A percentile compares a stretch with the other conserved stretches of the same genome.
phyloP scores from a whole-genome alignment of 164 flowering plant genomes.

The Echeveria elegans region DNA sequence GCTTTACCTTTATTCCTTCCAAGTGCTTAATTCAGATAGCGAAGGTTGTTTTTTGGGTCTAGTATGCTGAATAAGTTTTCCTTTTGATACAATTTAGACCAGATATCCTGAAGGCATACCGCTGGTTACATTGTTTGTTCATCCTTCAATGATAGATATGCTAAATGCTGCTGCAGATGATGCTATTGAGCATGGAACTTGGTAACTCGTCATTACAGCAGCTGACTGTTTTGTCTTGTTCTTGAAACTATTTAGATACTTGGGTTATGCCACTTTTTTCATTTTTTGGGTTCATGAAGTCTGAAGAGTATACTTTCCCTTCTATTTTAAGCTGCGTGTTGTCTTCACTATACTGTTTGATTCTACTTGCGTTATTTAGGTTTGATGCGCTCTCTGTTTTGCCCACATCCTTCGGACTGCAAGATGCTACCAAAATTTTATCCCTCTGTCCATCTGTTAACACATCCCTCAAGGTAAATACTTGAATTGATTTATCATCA shows the following conservation, averaged over 20 bases:
- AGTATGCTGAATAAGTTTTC: constrained; percentile 12
- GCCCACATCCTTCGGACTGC: constrained; percentile 58
- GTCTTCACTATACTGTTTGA: constrained; percentile 6
- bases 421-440: constrained; percentile 80
- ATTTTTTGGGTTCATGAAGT: neutral
- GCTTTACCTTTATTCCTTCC: neutral
- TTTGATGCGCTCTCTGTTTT: constrained; percentile 76
- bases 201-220: constrained; percentile 36
- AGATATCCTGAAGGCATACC: constrained; percentile 93
- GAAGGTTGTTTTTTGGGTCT: neutral
- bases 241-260: neutral
- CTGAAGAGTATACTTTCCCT: neutral
- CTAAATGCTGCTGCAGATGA: constrained; percentile 82
- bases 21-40: neutral
- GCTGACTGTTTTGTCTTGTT: constrained; percentile 4
- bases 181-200: constrained; percentile 70
- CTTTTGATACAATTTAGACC: constrained; percentile 51
- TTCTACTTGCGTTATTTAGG: constrained; percentile 36
- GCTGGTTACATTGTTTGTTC: constrained; percentile 62
- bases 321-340: neutral
- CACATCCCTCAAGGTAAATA: constrained; percentile 56
- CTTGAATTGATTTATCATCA: constrained; percentile 8
- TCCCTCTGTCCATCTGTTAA: constrained; percentile 70
- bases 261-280: neutral
- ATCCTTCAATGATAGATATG: constrained; percentile 81